Percentiles rank a stretch among this genome's conserved stretches.
phyloP scores from a whole-genome alignment of 148 eudicot species.

The Rhododendron williamsianum region DNA sequence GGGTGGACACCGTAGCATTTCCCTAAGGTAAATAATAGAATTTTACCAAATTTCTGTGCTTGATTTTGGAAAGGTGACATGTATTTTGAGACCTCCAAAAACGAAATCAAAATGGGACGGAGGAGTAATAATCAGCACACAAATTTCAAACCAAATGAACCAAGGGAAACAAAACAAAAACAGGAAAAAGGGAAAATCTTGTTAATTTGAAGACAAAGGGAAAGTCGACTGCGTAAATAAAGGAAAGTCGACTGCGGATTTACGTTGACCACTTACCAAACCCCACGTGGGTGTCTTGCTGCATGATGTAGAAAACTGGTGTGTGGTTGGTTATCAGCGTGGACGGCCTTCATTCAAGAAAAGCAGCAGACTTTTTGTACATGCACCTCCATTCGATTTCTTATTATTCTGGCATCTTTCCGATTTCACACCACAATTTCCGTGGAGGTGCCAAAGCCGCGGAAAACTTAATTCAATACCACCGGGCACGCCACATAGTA shows the following conservation, averaged over 20 bases:
- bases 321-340: background rate
- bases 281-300: conserved; percentile 16
- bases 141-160: background rate
- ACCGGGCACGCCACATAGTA: too few species aligned
- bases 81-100: background rate
- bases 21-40: too few species aligned
- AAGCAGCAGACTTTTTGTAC: conserved; percentile 9
- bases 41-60: too few species aligned
- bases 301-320: background rate
- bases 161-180: background rate
- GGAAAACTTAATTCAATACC: too few species aligned
- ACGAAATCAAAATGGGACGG: background rate
- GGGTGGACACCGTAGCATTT: too few species aligned
- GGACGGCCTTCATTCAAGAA: conserved; percentile 4
- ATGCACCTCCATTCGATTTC: background rate
- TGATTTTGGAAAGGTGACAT: too few species aligned
- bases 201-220: background rate
- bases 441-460: background rate
- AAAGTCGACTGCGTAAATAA: conserved; percentile 9
- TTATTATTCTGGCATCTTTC: background rate
- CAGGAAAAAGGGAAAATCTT: background rate
- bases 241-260: conserved; percentile 17
- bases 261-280: background rate
- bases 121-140: background rate
- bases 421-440: background rate